These are phyloP conservation scores for Glycyrrhiza uralensis DNA, from an alignment of 306 rosid species.

Conservation along the genomic window DNA sequence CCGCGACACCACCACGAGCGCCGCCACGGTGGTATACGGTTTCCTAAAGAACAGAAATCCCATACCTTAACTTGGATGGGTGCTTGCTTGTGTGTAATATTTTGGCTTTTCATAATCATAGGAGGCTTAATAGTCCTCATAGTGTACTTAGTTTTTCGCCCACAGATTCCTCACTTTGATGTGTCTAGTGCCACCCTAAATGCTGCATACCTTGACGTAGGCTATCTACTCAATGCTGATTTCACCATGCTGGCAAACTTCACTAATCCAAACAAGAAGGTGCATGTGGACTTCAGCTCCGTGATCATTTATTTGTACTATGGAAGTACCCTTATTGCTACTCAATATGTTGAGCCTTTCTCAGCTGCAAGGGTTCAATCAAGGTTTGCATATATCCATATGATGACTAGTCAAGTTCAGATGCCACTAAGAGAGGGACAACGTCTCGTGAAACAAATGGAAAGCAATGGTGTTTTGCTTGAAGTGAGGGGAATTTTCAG, in stretches of 20 bases:
- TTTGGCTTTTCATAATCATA: slow-evolving; percentile 73
- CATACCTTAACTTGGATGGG: slow-evolving; percentile 49
- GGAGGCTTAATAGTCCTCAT: slow-evolving; percentile 77
- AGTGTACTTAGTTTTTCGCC: slow-evolving; percentile 77
- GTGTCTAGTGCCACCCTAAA: slow-evolving; percentile 60
- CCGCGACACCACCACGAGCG: background rate
- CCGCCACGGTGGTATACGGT: background rate
- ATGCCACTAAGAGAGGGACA: slow-evolving; percentile 52
- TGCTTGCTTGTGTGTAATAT: slow-evolving; percentile 62
- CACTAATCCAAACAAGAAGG: slow-evolving; percentile 91
- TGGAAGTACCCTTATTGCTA: slow-evolving; percentile 62
- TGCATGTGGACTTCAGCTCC: slow-evolving; percentile 67
- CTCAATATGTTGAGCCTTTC: slow-evolving; percentile 68
- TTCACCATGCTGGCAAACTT: slow-evolving; percentile 72
- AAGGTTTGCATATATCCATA: slow-evolving; percentile 55
- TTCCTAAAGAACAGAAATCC: slow-evolving; percentile 30
- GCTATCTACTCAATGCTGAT: slow-evolving; percentile 85
- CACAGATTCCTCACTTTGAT: slow-evolving; percentile 68
- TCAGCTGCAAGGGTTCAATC: slow-evolving; percentile 51
- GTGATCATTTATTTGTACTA: slow-evolving; percentile 56
- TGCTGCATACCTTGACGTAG: slow-evolving; percentile 92
- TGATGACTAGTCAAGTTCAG: slow-evolving; percentile 73
- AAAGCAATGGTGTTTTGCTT: slow-evolving; percentile 51
- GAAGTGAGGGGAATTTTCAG: slow-evolving; percentile 58
- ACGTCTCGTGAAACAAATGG: slow-evolving; percentile 58